Evolutionary conservation across 192 early-diverging fungal genomes (phyloP).

Genomic region (Coemansia sp.): DNA sequence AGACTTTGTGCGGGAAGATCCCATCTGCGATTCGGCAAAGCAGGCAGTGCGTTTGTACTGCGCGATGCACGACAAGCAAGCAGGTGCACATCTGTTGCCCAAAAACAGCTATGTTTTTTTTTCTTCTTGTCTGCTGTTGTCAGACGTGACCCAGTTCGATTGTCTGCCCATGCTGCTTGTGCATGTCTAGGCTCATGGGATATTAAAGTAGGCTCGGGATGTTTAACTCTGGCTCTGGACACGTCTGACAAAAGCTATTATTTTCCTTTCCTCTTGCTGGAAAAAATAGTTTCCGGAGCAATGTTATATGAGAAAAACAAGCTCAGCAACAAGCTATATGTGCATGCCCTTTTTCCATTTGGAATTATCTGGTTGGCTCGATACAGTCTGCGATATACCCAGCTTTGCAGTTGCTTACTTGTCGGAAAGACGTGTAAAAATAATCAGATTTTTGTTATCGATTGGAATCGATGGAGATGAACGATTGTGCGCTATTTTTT

Average conservation of each 20-base stretch:
- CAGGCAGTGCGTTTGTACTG: not conserved
- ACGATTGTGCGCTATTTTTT: too few relatives aligned
- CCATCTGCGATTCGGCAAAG: not conserved
- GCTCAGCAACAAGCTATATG: not conserved
- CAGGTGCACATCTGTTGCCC: not conserved
- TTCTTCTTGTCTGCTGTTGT: not conserved
- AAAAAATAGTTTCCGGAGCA: not conserved
- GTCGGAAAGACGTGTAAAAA: too few relatives aligned
- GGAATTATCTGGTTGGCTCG: not conserved
- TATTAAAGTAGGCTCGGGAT: not conserved
- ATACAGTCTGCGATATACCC: not conserved
- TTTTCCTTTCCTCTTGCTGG: not conserved
- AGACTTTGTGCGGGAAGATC: not conserved
- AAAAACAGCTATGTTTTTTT: slow-evolving; percentile 1
- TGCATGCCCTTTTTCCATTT: not conserved
- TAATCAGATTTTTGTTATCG: too few relatives aligned
- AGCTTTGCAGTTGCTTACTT: too few relatives aligned
- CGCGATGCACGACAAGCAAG: not conserved
- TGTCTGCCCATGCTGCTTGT: not conserved
- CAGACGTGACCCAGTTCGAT: not conserved
- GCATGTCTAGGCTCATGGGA: not conserved
- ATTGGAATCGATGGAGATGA: too few relatives aligned
- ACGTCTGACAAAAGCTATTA: not conserved
- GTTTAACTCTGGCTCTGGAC: not conserved
- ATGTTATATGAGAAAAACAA: not conserved